Evolutionary conservation across 2,329 filamentous ascomycete species (phyloP), one percentile per base, ranked within the genome.

Genomic region (Trichoderma cornu-damae): DNA sequence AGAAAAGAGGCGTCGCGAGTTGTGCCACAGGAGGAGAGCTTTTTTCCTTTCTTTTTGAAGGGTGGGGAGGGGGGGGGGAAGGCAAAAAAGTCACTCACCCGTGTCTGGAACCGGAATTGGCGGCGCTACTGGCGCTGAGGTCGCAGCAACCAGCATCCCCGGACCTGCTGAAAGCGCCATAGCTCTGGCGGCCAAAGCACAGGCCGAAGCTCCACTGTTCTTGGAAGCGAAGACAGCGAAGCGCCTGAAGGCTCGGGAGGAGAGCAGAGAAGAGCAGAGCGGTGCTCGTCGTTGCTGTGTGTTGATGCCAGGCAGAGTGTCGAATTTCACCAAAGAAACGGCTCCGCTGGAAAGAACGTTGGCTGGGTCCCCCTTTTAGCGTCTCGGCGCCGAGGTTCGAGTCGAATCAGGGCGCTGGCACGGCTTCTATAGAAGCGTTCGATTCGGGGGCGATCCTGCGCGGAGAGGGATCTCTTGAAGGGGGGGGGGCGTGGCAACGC

Each of bases 161-260:
- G 57, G 51, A 28, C 30, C 43, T 59, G 57, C 57, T 59, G 57
- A 59, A 56, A 59, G 57, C 51, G 51, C 57, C 57, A 59, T 59
- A 16, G 40, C 51, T 54, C 22, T 54, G 8, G 30, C 42, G 12
- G n/a, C n/a, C n/a, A n/a, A n/a, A n/a, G n/a, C n/a, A n/a, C n/a
- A n/a, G n/a, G 46, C 44, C 26, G n/a, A 22, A 22, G 57, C 35
- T 59, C 43, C 43, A 49, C 51, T 48, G 28, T 48, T 30, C 22
- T n/a, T 49, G 42, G 55, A 48, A 48, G 44, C 44, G 44, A 48
- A 16, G 16, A 35, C 37, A 35, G 24, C 43, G 40, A 37, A 40
- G 37, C 26, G 24, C 54, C 35, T 48, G 26, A n/a, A n/a, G n/a
- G n/a, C n/a, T n/a, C n/a, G n/a, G n/a, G n/a, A n/a, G n/a, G n/a